These are phyloP conservation scores for Penicillium arizonense DNA, from an alignment of 495 filamentous ascomycete species.

Conservation along the genomic window DNA sequence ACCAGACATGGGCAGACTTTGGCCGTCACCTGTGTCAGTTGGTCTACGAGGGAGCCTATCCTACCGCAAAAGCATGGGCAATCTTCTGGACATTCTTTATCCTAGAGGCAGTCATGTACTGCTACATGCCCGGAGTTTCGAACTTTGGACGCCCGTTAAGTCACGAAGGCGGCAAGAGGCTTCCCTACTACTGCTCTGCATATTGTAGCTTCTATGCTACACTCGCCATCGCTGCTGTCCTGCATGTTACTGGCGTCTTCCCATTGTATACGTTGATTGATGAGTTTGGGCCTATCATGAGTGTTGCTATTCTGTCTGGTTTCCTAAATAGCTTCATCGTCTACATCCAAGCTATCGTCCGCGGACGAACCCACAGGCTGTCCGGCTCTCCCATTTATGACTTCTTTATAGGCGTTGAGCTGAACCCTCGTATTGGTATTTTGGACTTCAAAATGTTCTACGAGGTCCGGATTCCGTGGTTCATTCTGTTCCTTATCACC, in stretches of 20 bases:
- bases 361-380: slow-evolving; percentile 85
- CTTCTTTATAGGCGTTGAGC: slow-evolving; percentile 98
- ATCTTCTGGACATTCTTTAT: slow-evolving; percentile 88
- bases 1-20: slow-evolving; percentile 64
- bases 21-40: slow-evolving; percentile 59
- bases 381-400: slow-evolving; percentile 88
- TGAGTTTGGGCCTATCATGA: slow-evolving; percentile 84
- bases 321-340: slow-evolving; percentile 74
- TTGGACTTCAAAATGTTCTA: slow-evolving; percentile 99
- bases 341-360: slow-evolving; percentile 72
- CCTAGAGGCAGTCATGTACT: slow-evolving; percentile 71
- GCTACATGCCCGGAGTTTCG: slow-evolving; percentile 75
- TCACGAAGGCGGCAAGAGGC: slow-evolving; percentile 70
- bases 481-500: slow-evolving; percentile 77
- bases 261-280: slow-evolving; percentile 81
- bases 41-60: slow-evolving; percentile 75
- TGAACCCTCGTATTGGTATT: slow-evolving; percentile 87
- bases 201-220: slow-evolving; percentile 79
- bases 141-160: slow-evolving; percentile 76
- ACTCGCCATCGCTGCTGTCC: slow-evolving; percentile 56
- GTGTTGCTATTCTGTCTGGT: slow-evolving; percentile 82
- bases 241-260: slow-evolving; percentile 80
- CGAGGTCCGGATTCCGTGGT: slow-evolving; percentile 95
- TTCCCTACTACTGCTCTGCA: slow-evolving; percentile 87
- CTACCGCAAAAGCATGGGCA: slow-evolving; percentile 67